These are phyloP conservation scores for Elsinoe australis DNA, from an alignment of 2,329 filamentous ascomycete genomes.

Conservation along the genomic window DNA sequence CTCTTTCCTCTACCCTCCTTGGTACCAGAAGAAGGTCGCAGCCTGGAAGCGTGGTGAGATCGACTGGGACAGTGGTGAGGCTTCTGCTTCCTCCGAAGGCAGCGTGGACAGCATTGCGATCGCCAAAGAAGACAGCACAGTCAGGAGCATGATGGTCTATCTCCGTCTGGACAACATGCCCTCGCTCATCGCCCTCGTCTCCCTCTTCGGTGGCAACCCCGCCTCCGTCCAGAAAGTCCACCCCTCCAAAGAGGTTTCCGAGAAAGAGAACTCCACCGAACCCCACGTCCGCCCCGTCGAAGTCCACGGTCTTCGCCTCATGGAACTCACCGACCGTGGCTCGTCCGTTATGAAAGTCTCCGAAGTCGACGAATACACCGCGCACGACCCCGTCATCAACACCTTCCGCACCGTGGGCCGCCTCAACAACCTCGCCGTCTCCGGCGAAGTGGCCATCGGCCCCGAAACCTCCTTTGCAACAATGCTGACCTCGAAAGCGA, in stretches of 20 bases:
- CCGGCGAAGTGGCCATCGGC: slow-evolving; percentile 71
- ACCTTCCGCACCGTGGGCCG: slow-evolving; percentile 83
- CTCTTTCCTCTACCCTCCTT: slow-evolving; percentile 64
- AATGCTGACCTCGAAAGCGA: slow-evolving; percentile 59
- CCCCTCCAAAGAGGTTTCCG: slow-evolving; percentile 27
- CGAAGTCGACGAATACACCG: slow-evolving; percentile 62
- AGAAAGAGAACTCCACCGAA: slow-evolving; percentile 20
- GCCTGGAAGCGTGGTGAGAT: slow-evolving; percentile 78
- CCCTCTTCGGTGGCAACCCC: slow-evolving; percentile 56
- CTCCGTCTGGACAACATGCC: slow-evolving; percentile 79
- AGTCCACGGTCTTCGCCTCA: slow-evolving; percentile 75
- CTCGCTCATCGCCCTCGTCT: slow-evolving; percentile 72
- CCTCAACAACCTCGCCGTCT: slow-evolving; percentile 73
- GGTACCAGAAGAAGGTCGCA: slow-evolving; percentile 66
- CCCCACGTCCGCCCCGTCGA: slow-evolving; percentile 48
- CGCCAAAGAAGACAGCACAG: slow-evolving; percentile 45
- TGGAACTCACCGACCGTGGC: slow-evolving; percentile 83
- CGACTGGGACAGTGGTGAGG: slow-evolving; percentile 67
- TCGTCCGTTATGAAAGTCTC: slow-evolving; percentile 94
- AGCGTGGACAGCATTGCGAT: slow-evolving; percentile 31
- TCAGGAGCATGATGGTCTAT: slow-evolving; percentile 67
- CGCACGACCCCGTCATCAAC: slow-evolving; percentile 73
- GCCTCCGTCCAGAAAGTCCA: slow-evolving; percentile 35
- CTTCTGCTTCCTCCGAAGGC: slow-evolving; percentile 30
- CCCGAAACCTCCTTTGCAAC: slow-evolving; percentile 73